Conservation (phyloP, 179 eudicot species). For the Actinidia polygama region DNA sequence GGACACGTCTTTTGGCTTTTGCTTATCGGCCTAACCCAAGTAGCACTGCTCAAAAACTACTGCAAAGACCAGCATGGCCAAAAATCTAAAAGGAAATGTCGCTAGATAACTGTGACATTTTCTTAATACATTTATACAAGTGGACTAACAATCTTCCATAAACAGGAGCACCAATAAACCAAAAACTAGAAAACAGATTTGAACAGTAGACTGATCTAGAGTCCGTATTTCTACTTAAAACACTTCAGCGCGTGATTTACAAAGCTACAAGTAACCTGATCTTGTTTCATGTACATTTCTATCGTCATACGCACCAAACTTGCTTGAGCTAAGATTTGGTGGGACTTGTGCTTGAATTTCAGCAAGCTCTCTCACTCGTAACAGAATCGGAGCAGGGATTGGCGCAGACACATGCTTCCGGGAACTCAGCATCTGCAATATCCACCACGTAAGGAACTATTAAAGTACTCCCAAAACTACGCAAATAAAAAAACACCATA, state of each 20-base stretch:
- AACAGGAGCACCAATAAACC: neutral
- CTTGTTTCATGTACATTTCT: slow-evolving; percentile 36
- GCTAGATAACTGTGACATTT: neutral
- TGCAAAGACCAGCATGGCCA: neutral
- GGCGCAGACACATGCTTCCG: slow-evolving; percentile 65
- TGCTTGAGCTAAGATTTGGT: slow-evolving; percentile 42
- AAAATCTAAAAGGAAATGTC: neutral
- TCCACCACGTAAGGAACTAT: slow-evolving; percentile 7
- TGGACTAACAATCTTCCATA: neutral
- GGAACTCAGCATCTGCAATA: slow-evolving; percentile 40
- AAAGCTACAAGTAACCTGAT: slow-evolving; percentile 43
- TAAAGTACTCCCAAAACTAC: neutral
- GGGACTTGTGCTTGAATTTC: slow-evolving; percentile 74
- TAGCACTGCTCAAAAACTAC: neutral
- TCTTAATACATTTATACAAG: neutral
- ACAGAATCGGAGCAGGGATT: slow-evolving; percentile 72
- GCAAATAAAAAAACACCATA: neutral
- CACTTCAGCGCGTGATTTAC: slow-evolving; percentile 16
- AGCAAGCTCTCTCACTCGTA: slow-evolving; percentile 91
- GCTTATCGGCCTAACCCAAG: too few species aligned
- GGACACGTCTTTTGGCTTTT: too few species aligned
- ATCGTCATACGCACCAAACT: slow-evolving; percentile 25
- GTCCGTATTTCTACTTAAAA: slow-evolving; percentile 6
- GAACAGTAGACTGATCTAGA: slow-evolving; percentile 4
- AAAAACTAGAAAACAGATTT: slow-evolving; percentile 1